Base-by-base conservation (phyloP, 495 filamentous ascomycete species). In the Penicillium waksmanii region DNA sequence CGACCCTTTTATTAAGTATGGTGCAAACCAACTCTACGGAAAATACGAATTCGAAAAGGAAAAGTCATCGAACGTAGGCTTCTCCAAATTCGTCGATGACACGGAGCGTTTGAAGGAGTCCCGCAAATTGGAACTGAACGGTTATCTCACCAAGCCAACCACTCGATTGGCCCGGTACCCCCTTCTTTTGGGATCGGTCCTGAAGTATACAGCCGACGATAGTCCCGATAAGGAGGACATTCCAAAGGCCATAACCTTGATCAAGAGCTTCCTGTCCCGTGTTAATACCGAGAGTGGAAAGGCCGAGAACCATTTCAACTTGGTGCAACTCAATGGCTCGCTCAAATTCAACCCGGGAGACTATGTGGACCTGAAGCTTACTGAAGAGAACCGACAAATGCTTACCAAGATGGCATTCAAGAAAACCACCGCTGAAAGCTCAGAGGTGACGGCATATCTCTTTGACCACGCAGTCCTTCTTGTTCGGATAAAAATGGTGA, bases 11-110 rank as follows among this genome's bases (percentile, higher is more conserved):
- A 97, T 99, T 73, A 87, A 89, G 64, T 99, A 99, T 68, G 96
- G 96, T 64, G 88, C 95, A 18, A 97, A 95, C 62, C 96, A 99
- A 67, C 80, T 99, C 7, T 96, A 96, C 71, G 96, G 91, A 53
- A 97, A 98, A 71, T 96, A 93, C 59, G 96, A 98, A 67, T 99
- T 98, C 72, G 96, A 99, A 72, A 94, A 93, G 62, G 96, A 99
- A 76, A 91, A 93, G 62, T 83, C 87, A 11, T 85, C 87, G 49
- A 99, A 99, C 63, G 86, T 88, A 6, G 84, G 79, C 31, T 99
- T 99, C 69, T 79, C 89, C 31, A 89, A 88, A 66, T 98, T 99
- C 64, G 96, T 98, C 19, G 96, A 99, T 61, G 94, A 99, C 65
- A 96, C 94, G 1, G 96, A 99, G 69, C 85, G 96, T 53, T 84